A percentile compares a stretch with the other conserved stretches of the same genome.
Conservation (phyloP, 805 yeast genomes). For the Teunomyces kruisii region DNA sequence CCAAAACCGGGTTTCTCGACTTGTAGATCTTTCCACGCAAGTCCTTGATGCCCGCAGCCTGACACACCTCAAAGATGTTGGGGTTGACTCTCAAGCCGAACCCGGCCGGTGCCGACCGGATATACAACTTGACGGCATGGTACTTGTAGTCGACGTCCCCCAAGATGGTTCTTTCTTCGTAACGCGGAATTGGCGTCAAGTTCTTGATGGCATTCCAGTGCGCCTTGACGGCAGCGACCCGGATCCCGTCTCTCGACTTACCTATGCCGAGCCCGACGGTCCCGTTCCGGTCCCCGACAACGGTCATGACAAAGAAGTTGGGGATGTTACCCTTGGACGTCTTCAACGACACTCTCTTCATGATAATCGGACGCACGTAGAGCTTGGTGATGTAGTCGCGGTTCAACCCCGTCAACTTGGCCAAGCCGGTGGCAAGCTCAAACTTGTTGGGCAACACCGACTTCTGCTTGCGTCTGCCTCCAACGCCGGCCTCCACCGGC, state of each 20-base stretch:
- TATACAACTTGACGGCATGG: conserved; percentile 80
- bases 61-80: conserved; percentile 85
- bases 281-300: conserved; percentile 92
- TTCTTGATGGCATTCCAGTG: conserved; percentile 93
- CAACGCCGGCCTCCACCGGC: conserved; percentile 17
- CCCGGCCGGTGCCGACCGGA: conserved; percentile 90
- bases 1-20: conserved; percentile 93
- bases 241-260: conserved; percentile 74
- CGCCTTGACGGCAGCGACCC: conserved; percentile 77
- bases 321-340: conserved; percentile 90
- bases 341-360: conserved; percentile 85
- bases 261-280: conserved; percentile 96
- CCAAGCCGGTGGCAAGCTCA: conserved; percentile 52
- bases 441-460: conserved; percentile 8
- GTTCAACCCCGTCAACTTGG: conserved; percentile 65
- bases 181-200: conserved; percentile 75
- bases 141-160: conserved; percentile 80
- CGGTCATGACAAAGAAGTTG: conserved; percentile 77
- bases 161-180: conserved; percentile 86
- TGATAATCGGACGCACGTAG: conserved; percentile 62
- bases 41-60: conserved; percentile 92
- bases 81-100: conserved; percentile 91
- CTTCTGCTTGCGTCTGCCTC: conserved; percentile 13
- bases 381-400: conserved; percentile 60
- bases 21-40: conserved; percentile 87